Evolutionary conservation across 257 asterid species (phyloP), one percentile per base, ranked within the genome.

Genomic region (Buddleja alternifolia): DNA sequence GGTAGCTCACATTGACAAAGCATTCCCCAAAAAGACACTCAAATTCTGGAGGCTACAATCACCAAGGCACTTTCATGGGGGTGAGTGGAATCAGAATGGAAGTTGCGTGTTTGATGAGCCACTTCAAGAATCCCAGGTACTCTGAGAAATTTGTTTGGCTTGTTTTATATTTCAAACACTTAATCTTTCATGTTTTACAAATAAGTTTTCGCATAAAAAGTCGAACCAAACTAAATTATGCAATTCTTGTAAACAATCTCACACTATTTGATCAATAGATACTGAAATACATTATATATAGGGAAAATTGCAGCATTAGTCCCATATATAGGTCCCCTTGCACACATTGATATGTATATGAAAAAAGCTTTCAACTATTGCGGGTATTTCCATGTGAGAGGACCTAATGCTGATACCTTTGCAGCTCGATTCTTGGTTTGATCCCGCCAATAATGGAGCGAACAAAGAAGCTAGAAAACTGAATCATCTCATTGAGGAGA

Each of bases 51-150:
- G 97, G 77, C 79, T 88, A 65, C 99, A 93, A 71, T 93, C 97
- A 11, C 99, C 99, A 34, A 83, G 99, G 72, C 99, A 93, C 74
- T 93, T 93, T 72, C 88, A 88, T 8, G 97, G 99, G 39, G 99
- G 99, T 9, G 96, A 93, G 1, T 90, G 99, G 97, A 88, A 93
- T 82, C 95, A 87, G 61, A 93, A 93, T 42, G 97, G 98, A n/a
- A 90, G 97, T 76, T 93, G 99, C 76, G 65, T 90, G 78, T 79
- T 88, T 56, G 75, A 82, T 29, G 85, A 85, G 52, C 97, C 90
- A 66, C 95, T 93, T 32, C 81, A 84, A 44, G 88, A 87, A 75
- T 72, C 42, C 63, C 93, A 90, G 98, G 98, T 90, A 72, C 59
- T 66, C 45, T 12, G n/a, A 40, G 19, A 11, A 17, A 19, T 21